Base-by-base conservation (phyloP, 1,284 basidiomycete species). In the Cryptococcus sp. region DNA sequence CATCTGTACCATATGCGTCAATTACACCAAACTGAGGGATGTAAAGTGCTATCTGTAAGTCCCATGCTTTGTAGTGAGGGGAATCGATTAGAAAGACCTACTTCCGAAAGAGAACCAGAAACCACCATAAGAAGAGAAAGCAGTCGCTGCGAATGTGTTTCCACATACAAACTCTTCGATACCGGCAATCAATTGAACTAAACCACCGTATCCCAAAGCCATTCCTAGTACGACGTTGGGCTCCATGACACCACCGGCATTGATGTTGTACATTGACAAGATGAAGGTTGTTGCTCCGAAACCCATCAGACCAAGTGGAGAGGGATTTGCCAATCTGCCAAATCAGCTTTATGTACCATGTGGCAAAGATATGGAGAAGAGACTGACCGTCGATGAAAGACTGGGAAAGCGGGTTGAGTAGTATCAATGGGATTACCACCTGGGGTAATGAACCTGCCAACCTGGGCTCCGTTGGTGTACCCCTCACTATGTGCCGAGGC, bases 201-300 rank as follows among this genome's bases (percentile, higher is more conserved):
- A 80, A 55, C 92, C 92, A 52, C 91, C 91, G 55, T 81, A 82
- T 70, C 82, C 86, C 56, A 87, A 72, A 7, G 87, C 87, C 82
- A 91, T 87, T 55, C 87, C 88, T 51, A 91, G 80, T 55, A 92
- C 82, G 50, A 86, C 82, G 65, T 92, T 91, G 77, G 25, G 83
- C 74, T 47, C 78, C 66, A 60, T 64, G 52, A 78, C 69, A 19
- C 64, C 62, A n/a, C 74, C 64, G 1, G 72, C 65, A 14, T 63
- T 51, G 45, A 73, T 62, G 58, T 75, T 78, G 64, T 61, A 69
- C 52, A 76, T 53, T 31, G 78, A 79, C 11, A 81, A 70, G 31
- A 80, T 65, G 42, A 79, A 79, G 2, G 79, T 81, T 14, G 80
- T 80, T 2, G 76, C 76, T 32, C 76, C 77, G 61, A 78, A 79